Base-by-base conservation (phyloP, 1,284 basidiomycete genomes). In the Puccinia novopanici region DNA sequence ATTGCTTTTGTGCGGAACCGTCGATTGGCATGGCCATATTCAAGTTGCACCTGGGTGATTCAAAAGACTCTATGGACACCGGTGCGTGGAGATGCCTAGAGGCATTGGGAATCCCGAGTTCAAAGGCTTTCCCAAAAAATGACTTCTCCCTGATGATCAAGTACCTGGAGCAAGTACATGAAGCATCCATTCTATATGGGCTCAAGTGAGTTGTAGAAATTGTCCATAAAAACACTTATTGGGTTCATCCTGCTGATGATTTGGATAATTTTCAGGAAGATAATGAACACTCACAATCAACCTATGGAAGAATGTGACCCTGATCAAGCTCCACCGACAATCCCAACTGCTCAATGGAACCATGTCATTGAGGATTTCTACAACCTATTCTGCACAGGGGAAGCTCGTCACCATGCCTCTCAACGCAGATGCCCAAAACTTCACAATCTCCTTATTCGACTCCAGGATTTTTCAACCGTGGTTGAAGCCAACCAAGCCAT, bases 81-180 rank as follows among this genome's bases (percentile, higher is more conserved):
- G n/a, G n/a, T n/a, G n/a, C n/a, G n/a, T n/a, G n/a, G n/a, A n/a
- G n/a, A n/a, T n/a, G n/a, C n/a, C n/a, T n/a, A n/a, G n/a, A n/a
- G n/a, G n/a, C n/a, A n/a, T n/a, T n/a, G n/a, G n/a, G n/a, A n/a
- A n/a, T n/a, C n/a, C n/a, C n/a, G n/a, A n/a, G n/a, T n/a, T n/a
- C n/a, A n/a, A n/a, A n/a, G n/a, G n/a, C n/a, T n/a, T n/a, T 74
- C 12, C 55, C n/a, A 34, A 55, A 73, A 24, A 55, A 73, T 10
- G 52, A 57, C 40, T 74, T 61, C 24, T 37, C 15, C 12, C 24
- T 59, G 1, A 73, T 73, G 55, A 57, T 73, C 19, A 52, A 73
- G 8, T 24, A 55, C 55, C 37, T 73, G 22, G 52, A 73, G n/a
- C 45, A 57, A 40, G 50, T 55, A 1, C 71, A 73, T 45, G 55